Percentiles rank a stretch among this genome's conserved stretches.
Evolutionary conservation across 2,329 filamentous ascomycete species (phyloP).

Genomic region (Gaeumannomyces tritici): DNA sequence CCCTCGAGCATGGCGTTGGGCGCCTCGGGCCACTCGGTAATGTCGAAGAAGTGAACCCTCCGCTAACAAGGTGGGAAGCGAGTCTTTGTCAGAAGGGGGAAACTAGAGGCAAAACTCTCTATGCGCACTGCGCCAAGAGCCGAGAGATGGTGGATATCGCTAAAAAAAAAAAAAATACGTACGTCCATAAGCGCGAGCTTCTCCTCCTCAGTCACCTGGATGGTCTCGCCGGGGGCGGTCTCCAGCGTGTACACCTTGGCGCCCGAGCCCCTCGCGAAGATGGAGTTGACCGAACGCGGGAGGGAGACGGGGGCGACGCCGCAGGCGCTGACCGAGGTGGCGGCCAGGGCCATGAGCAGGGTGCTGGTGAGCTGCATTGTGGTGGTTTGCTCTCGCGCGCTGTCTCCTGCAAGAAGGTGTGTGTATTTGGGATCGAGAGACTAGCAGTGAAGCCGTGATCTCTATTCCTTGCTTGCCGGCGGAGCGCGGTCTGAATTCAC

Average conservation of each 20-base stretch:
- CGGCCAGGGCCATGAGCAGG: slow-evolving; percentile 1
- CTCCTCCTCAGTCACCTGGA: slow-evolving; percentile 87
- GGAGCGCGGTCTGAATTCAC: background rate
- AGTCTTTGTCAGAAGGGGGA: too few species aligned
- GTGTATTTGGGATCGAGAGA: background rate
- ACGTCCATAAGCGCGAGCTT: slow-evolving; percentile 88
- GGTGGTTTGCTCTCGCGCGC: background rate
- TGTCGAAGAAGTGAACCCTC: slow-evolving; percentile 84
- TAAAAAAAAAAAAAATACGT: too few species aligned
- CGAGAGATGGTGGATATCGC: background rate
- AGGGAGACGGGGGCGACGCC: slow-evolving; percentile 2
- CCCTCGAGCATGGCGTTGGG: slow-evolving; percentile 31
- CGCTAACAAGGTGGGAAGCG: too few species aligned
- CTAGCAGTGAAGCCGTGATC: background rate
- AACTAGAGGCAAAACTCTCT: background rate
- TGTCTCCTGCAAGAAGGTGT: background rate
- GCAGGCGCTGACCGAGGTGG: slow-evolving; percentile 1
- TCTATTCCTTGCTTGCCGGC: background rate
- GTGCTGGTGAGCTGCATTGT: slow-evolving; percentile 1
- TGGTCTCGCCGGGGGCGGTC: slow-evolving; percentile 67
- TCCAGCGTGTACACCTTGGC: slow-evolving; percentile 66
- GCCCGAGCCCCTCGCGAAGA: slow-evolving; percentile 8
- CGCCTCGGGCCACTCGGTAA: slow-evolving; percentile 64
- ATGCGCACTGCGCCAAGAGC: background rate
- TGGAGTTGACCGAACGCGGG: slow-evolving; percentile 1